Evolutionary conservation across 352 stramenopile genomes (phyloP).

Genomic region (Pythium aquatile): DNA sequence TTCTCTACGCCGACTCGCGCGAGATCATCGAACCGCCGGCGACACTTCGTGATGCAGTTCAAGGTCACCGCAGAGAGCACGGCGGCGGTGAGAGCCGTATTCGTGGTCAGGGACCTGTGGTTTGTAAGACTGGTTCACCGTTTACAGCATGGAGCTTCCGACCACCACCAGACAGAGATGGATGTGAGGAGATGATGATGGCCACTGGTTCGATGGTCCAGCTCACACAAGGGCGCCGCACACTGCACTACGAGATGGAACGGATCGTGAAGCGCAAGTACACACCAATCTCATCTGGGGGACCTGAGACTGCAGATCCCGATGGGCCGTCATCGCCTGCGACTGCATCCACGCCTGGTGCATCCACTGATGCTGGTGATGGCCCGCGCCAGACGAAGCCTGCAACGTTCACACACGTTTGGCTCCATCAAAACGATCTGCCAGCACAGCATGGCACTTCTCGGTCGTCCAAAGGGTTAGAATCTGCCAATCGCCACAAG

Average conservation of each 20-base stretch:
- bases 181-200: background rate
- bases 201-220: conserved; percentile 21
- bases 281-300: conserved; percentile 5
- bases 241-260: conserved; percentile 28
- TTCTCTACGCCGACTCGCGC: conserved; percentile 22
- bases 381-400: background rate
- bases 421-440: conserved; percentile 24
- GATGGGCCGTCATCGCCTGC: background rate
- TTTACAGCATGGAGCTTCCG: conserved; percentile 18
- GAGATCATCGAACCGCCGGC: conserved; percentile 4
- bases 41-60: conserved; percentile 8
- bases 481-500: background rate
- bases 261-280: conserved; percentile 23
- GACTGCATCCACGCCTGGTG: background rate
- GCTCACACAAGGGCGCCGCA: conserved; percentile 12
- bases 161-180: background rate
- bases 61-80: conserved; percentile 14
- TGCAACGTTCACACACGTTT: conserved; percentile 12
- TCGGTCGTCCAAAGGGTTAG: background rate
- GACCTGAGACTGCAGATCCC: background rate
- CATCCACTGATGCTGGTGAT: background rate
- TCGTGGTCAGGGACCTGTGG: background rate
- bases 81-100: background rate
- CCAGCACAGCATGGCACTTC: conserved; percentile 11
- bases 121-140: background rate